Percentiles rank a stretch among this genome's conserved stretches.
phyloP scores from a whole-genome alignment of 1,284 basidiomycete species.

The Volvariella volvacea region DNA sequence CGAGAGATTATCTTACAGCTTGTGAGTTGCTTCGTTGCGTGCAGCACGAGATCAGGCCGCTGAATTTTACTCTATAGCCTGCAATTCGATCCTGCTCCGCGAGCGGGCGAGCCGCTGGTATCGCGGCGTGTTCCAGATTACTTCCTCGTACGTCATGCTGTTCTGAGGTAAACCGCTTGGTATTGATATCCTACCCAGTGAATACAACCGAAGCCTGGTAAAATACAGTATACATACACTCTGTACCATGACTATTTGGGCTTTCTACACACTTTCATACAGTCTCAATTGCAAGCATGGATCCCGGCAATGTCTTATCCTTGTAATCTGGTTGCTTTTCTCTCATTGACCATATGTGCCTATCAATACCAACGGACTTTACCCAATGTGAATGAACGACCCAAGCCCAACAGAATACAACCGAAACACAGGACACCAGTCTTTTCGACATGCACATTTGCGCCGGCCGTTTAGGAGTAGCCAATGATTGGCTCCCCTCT shows the following conservation, averaged over 20 bases:
- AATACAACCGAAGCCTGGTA: constrained; percentile 12
- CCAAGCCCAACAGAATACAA: too few relatives aligned
- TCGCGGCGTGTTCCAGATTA: constrained; percentile 98
- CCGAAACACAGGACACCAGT: too few relatives aligned
- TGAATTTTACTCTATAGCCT: constrained; percentile 50
- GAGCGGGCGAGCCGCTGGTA: constrained; percentile 96
- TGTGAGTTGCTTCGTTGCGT: constrained; percentile 42
- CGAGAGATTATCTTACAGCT: constrained; percentile 94
- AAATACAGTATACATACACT: constrained; percentile 16
- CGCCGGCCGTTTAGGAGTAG: too few relatives aligned
- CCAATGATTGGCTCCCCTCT: constrained; percentile 13
- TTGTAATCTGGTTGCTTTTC: too few relatives aligned
- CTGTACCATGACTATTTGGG: constrained; percentile 18
- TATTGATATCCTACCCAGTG: constrained; percentile 11
- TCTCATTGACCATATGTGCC: too few relatives aligned
- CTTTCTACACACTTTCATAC: background rate
- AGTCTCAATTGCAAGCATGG: background rate
- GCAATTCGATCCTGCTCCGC: constrained; percentile 98
- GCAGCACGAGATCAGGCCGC: constrained; percentile 7
- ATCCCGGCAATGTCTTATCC: too few relatives aligned
- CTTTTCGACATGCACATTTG: too few relatives aligned
- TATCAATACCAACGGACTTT: too few relatives aligned
- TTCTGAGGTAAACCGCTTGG: background rate
- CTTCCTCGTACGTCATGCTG: constrained; percentile 64
- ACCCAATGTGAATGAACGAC: too few relatives aligned